Evolutionary conservation across 345 rosid genomes (phyloP).

Genomic region (Pseudoturritis turrita): DNA sequence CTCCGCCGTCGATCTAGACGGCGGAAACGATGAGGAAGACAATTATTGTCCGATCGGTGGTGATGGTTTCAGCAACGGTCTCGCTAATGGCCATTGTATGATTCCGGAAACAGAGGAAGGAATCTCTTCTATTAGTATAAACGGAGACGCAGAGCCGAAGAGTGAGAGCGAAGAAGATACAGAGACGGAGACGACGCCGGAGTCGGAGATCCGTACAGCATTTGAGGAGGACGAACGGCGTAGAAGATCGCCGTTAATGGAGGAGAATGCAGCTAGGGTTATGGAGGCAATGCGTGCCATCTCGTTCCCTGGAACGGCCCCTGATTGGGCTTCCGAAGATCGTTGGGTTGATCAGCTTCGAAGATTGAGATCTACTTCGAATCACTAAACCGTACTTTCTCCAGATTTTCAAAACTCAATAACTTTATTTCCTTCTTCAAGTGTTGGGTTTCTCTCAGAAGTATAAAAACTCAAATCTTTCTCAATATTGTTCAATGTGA

Average conservation of each 20-base stretch:
- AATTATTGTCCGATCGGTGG: neutral
- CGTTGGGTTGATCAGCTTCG: conserved; percentile 74
- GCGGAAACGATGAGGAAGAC: conserved; percentile 33
- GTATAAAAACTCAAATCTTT: neutral
- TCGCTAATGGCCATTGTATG: conserved; percentile 44
- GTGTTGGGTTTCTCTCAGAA: neutral
- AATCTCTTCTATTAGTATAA: conserved; percentile 46
- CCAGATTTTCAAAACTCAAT: neutral
- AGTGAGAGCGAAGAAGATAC: conserved; percentile 45
- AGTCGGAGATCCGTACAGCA: conserved; percentile 43
- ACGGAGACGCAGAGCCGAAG: conserved; percentile 37
- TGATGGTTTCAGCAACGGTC: neutral
- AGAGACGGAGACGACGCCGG: conserved; percentile 31
- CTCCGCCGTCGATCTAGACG: conserved; percentile 51
- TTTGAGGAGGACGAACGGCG: conserved; percentile 75
- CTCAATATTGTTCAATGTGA: neutral
- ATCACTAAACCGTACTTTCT: neutral
- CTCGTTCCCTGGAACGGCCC: conserved; percentile 62
- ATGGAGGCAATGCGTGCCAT: conserved; percentile 87
- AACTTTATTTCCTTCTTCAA: neutral
- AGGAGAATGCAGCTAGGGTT: conserved; percentile 57
- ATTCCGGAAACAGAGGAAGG: conserved; percentile 35
- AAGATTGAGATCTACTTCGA: conserved; percentile 47
- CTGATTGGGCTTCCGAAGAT: conserved; percentile 71
- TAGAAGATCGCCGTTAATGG: conserved; percentile 61